Conservation (phyloP, 257 asterid species). For the Capsicum rhomboideum region DNA sequence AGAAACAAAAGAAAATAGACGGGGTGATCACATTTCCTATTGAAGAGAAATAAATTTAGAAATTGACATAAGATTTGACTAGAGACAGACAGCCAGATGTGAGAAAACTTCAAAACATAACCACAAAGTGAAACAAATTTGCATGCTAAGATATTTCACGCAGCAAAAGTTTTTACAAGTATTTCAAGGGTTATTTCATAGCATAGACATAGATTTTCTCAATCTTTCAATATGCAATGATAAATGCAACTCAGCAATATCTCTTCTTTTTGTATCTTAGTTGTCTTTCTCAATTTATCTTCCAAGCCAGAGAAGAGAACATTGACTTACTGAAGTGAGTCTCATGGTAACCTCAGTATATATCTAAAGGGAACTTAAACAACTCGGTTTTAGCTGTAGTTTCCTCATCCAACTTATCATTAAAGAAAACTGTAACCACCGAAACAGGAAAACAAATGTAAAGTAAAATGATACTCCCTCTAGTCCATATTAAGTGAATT, state of each 20-base stretch:
- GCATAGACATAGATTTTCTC: neutral
- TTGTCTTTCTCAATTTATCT: neutral
- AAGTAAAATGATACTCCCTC: neutral
- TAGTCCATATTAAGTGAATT: no score
- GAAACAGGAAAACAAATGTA: neutral
- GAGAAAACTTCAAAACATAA: neutral
- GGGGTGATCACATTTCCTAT: neutral
- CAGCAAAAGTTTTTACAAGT: neutral
- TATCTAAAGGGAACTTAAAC: neutral
- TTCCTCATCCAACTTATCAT: neutral
- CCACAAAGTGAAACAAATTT: neutral
- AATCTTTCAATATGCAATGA: neutral
- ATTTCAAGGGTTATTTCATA: neutral
- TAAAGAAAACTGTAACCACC: neutral
- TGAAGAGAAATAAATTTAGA: neutral
- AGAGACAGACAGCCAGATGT: neutral
- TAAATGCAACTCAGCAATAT: neutral
- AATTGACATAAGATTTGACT: neutral
- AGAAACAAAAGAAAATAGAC: neutral
- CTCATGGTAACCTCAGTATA: neutral
- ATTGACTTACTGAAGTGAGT: neutral
- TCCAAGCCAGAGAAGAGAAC: neutral
- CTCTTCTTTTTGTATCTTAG: neutral
- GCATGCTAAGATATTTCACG: neutral
- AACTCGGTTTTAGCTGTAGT: neutral